Evolutionary conservation across 805 yeast genomes (phyloP).

Genomic region (Ogataea trehaloabstinens): DNA sequence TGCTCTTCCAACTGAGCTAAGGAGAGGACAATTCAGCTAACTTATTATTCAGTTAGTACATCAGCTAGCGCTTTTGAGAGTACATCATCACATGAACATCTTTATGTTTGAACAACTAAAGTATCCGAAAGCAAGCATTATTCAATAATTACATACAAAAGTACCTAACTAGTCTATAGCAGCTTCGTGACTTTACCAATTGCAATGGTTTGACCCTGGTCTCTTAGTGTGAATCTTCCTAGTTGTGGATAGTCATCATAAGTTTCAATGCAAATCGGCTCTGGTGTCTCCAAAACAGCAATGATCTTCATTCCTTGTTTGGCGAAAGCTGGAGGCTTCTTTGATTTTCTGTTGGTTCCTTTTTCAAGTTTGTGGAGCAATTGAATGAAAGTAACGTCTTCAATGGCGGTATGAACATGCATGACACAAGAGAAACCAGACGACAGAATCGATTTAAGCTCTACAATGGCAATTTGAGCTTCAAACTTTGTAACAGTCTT

Average conservation of each 20-base stretch:
- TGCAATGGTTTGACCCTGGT: slow-evolving; percentile 97
- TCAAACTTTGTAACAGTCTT: slow-evolving; percentile 87
- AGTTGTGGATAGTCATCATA: slow-evolving; percentile 91
- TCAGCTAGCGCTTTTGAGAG: too few relatives aligned
- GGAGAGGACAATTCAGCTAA: slow-evolving; percentile 15
- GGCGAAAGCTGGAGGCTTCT: slow-evolving; percentile 97
- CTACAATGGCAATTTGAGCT: slow-evolving; percentile 96
- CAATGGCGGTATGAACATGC: slow-evolving; percentile 98
- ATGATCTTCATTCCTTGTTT: slow-evolving; percentile 98
- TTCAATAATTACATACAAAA: too few relatives aligned
- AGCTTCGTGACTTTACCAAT: slow-evolving; percentile 96
- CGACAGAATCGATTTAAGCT: slow-evolving; percentile 89
- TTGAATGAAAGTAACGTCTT: slow-evolving; percentile 81
- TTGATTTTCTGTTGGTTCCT: slow-evolving; percentile 94
- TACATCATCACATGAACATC: too few relatives aligned
- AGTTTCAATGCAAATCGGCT: slow-evolving; percentile 91
- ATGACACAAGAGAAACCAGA: slow-evolving; percentile 97
- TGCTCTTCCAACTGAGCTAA: slow-evolving; percentile 28
- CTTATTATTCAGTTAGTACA: too few relatives aligned
- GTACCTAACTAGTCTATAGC: too few relatives aligned
- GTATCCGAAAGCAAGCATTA: too few relatives aligned
- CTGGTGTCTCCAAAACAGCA: slow-evolving; percentile 81
- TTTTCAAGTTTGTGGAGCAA: slow-evolving; percentile 91
- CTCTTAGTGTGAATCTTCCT: slow-evolving; percentile 98
- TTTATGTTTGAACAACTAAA: too few relatives aligned